phyloP scores from a whole-genome alignment of 2,329 filamentous ascomycete genomes.

The Epichloe brachyelytri region DNA sequence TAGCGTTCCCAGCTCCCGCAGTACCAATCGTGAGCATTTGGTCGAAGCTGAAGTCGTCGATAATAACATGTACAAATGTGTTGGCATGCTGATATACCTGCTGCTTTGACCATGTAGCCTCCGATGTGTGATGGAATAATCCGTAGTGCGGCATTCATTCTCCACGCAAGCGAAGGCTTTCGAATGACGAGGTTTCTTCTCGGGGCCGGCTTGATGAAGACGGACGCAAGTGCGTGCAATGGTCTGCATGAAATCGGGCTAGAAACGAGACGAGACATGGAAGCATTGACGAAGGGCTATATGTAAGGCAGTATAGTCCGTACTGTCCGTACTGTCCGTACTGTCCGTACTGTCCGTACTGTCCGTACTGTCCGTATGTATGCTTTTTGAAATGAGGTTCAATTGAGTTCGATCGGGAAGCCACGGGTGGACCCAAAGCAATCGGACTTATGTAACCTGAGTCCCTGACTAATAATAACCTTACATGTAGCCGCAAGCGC shows the following conservation, averaged over 20 bases:
- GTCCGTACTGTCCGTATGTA: too few species aligned
- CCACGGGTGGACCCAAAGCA: conserved; percentile 1
- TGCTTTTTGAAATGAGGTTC: conserved; percentile 1
- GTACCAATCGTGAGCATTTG: not conserved
- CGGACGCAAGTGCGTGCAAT: not conserved
- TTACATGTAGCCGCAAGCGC: conserved; percentile 2
- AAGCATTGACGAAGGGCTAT: not conserved
- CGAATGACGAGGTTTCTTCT: not conserved
- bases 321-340: too few species aligned
- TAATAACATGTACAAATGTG: not conserved
- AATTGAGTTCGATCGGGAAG: conserved; percentile 1
- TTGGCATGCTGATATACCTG: not conserved
- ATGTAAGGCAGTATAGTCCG: not conserved
- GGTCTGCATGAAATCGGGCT: not conserved
- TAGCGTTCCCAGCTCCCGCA: not conserved
- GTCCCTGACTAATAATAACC: not conserved
- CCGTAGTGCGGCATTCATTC: not conserved
- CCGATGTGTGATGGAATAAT: not conserved
- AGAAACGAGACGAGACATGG: not conserved
- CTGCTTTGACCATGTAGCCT: not conserved
- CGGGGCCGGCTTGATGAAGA: not conserved
- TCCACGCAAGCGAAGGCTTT: not conserved
- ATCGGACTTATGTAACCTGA: not conserved
- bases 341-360: too few species aligned
- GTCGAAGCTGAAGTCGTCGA: not conserved